Evolutionary conservation across 2,329 filamentous ascomycete genomes (phyloP), one percentile per base, ranked within the genome.

Genomic region (Alternaria sp.): DNA sequence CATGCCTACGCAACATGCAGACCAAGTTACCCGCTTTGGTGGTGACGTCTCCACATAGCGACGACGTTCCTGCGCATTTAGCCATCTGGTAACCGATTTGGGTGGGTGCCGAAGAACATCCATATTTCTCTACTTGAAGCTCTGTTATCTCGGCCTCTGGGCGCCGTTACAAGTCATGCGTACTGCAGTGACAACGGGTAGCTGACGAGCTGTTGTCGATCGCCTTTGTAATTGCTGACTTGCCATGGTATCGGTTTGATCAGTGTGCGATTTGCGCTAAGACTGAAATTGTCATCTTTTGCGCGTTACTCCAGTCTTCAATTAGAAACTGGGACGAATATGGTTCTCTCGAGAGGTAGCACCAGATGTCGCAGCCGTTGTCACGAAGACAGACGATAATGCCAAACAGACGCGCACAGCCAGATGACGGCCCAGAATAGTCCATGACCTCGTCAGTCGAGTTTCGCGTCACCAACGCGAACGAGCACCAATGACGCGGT

Each of bases 1-100:
- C 54, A 32, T 47, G 56, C 13, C 51, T 56, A 57, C 52, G 23
- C 58, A 57, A 49, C 30, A 43, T 56, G 11, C 17, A 50, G 54
- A 32, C n/a, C n/a, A 50, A 36, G 49, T n/a, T 52, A 52, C 13
- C 19, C 49, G 58, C 44, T 23, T 54, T 32, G 32, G 21, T 17
- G 25, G 45, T 46, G 28, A 44, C 15, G 56, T 60, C 52, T 54
- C 52, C 43, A 56, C 58, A 40, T 40, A 12, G 36, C 19, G 21
- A 52, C 21, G 49, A 40, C 13, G 49, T 36, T 52, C 13, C 49
- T 32, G 28, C 49, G 30, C 30, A 52, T 52, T 40, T 52, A 52
- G 28, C 49, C 49, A 40, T 52, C n/a, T 40, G 28, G 49, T 32
- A 17, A 21, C 49, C 49, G 28, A 40, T 52, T 52, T 32, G 13